phyloP scores from a whole-genome alignment of 2,329 filamentous ascomycete genomes.

The Didymella arachidicola region DNA sequence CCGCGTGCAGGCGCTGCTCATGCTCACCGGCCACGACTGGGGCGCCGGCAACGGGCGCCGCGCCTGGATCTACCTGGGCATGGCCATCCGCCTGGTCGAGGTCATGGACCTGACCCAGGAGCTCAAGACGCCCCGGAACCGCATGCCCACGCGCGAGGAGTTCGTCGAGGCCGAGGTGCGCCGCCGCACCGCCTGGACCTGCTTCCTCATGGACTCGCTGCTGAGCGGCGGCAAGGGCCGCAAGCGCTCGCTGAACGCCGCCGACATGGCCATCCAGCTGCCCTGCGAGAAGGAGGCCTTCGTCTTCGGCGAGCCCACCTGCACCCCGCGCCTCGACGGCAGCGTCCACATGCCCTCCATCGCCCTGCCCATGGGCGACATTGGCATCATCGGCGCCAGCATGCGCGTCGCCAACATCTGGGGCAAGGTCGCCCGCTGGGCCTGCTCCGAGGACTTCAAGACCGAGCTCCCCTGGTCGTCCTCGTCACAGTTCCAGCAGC shows the following conservation, averaged over 20 bases:
- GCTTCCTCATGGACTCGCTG: conserved; percentile 54
- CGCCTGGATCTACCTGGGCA: conserved; percentile 54
- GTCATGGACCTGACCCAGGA: conserved; percentile 53
- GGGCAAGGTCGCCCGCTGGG: conserved; percentile 53
- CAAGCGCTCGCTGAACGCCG: conserved; percentile 45
- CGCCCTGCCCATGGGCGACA: conserved; percentile 41
- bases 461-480: conserved; percentile 49
- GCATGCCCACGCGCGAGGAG: conserved; percentile 47
- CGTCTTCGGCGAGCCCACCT: conserved; percentile 50
- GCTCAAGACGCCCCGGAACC: conserved; percentile 40
- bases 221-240: conserved; percentile 52
- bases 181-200: conserved; percentile 53
- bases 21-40: conserved; percentile 58
- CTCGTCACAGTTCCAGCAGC: conserved; percentile 47
- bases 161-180: conserved; percentile 54
- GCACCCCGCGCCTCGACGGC: conserved; percentile 46
- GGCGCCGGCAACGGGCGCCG: conserved; percentile 54
- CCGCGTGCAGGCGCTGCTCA: conserved; percentile 52
- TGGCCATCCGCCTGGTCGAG: conserved; percentile 53
- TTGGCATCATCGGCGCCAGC: conserved; percentile 52
- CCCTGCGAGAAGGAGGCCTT: conserved; percentile 52
- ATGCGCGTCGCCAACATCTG: conserved; percentile 52
- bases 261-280: conserved; percentile 51
- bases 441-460: conserved; percentile 49
- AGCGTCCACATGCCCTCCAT: conserved; percentile 41